These are phyloP conservation scores for Stagonosporopsis vannaccii DNA, from an alignment of 2,329 filamentous ascomycete species.

Conservation along the genomic window DNA sequence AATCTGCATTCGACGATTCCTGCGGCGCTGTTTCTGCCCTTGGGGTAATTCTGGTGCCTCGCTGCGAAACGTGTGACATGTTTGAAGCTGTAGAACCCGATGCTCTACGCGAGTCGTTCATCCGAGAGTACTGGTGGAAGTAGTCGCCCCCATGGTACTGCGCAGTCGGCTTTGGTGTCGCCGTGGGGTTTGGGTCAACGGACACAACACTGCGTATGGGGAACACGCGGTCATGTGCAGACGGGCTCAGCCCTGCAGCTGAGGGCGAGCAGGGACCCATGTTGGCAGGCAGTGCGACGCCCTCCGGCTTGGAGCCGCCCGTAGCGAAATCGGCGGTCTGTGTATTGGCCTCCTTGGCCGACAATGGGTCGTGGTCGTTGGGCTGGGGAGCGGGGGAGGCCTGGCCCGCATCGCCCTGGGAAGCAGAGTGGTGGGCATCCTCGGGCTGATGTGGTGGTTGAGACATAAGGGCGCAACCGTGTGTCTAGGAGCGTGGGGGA, in stretches of 20 bases:
- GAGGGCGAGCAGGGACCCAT: constrained; percentile 24
- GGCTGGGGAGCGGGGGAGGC: constrained; percentile 22
- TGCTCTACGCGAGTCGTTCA: constrained; percentile 33
- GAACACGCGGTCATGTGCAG: constrained; percentile 70
- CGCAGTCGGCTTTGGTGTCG: constrained; percentile 28
- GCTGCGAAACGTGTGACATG: constrained; percentile 35
- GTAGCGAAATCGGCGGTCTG: constrained; percentile 8
- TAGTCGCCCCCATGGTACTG: constrained; percentile 37
- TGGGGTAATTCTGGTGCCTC: constrained; percentile 7
- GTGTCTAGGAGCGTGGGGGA: constrained; percentile 12
- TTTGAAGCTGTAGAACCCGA: constrained; percentile 44
- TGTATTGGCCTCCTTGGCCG: constrained; percentile 13
- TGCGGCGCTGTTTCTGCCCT: constrained; percentile 17
- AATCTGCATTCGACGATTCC: neutral
- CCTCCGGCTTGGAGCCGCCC: constrained; percentile 1
- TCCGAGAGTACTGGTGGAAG: constrained; percentile 45
- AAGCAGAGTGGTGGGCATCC: constrained; percentile 18
- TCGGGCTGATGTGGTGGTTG: constrained; percentile 29
- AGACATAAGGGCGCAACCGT: constrained; percentile 34
- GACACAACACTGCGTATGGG: constrained; percentile 83
- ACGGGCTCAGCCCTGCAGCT: constrained; percentile 48
- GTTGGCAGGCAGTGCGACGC: constrained; percentile 13
- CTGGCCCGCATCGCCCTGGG: constrained; percentile 16
- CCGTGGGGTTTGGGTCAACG: constrained; percentile 64
- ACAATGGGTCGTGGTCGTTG: constrained; percentile 20